Base-by-base conservation (phyloP, 805 yeast genomes). In the Zygoascus flipseniorum region DNA sequence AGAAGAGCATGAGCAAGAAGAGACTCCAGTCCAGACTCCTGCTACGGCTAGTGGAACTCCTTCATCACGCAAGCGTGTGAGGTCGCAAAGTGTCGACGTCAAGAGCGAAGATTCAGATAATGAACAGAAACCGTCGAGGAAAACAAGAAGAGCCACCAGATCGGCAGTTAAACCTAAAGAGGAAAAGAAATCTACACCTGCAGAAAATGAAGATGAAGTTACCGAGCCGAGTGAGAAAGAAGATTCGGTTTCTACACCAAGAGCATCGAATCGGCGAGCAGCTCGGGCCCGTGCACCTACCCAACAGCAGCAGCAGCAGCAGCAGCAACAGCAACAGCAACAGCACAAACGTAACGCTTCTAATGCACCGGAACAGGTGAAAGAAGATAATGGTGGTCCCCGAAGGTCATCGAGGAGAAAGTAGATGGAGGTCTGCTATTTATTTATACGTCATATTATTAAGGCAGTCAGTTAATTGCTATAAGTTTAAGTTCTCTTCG, bases 201-300 rank as follows among this genome's bases (percentile, higher is more conserved):
- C 31, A 14, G 64, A 56, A 2, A 60, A 58, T 37, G 61, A 53
- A 23, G 50, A 10, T 23, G 59, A 53, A 8, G 41, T 32, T 35
- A 14, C 18, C 4, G 32, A 37, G 18, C 49, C 35, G 23, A 47
- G 31, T 14, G 49, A 48, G 39, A 47, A 52, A 26, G 43, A 26
- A 46, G 18, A n/a, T 11, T 20, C 54, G 2, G 28, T 47, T 35
- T 50, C 41, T 11, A 26, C 52, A 19, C 23, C 53, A 4, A 23
- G 57, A 39, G 41, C 52, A 50, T 52, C 55, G 48, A 10, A 31
- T 5, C 23, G 57, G 20, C 35, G 53, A 31, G 52, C 39, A 13
- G 16, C 39, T 8, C 39, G 39, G 39, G 39, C 8, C 16, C 39
- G 39, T 3, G 13, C 39, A 5, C 13, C 39, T 35, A 5, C 4